These are phyloP conservation scores for Trichoderma lentiforme DNA, from an alignment of 2,329 filamentous ascomycete genomes.

Conservation along the genomic window DNA sequence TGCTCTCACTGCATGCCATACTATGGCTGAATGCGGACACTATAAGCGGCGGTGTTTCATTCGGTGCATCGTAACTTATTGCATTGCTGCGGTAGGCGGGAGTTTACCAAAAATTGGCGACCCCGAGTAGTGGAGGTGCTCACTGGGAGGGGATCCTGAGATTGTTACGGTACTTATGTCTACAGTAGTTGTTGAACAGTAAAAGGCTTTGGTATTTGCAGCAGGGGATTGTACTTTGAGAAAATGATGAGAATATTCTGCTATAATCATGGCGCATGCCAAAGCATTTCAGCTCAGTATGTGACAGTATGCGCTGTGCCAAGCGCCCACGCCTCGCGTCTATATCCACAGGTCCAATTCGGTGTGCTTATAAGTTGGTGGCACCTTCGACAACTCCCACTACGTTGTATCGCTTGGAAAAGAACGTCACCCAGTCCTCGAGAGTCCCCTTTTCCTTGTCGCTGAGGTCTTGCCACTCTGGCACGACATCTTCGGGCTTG, in stretches of 20 bases:
- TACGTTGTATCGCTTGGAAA: slow-evolving; percentile 94
- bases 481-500: slow-evolving; percentile 74
- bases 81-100: not conserved
- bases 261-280: not conserved
- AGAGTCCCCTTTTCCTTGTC: slow-evolving; percentile 84
- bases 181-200: not conserved
- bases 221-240: not conserved
- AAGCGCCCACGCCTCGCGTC: not conserved
- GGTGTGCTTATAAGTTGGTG: slow-evolving; percentile 48
- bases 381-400: slow-evolving; percentile 65
- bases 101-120: not conserved
- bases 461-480: slow-evolving; percentile 78
- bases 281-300: not conserved
- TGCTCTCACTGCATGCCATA: not conserved
- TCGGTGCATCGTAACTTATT: not conserved
- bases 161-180: not conserved
- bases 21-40: not conserved
- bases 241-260: not conserved
- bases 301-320: not conserved
- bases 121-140: not conserved
- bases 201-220: not conserved
- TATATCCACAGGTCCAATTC: not conserved
- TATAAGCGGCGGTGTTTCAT: not conserved
- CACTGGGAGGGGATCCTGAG: not conserved
- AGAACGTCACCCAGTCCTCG: slow-evolving; percentile 93